Conservation (phyloP, 164 flowering plant species). For the Magnolia sinica region DNA sequence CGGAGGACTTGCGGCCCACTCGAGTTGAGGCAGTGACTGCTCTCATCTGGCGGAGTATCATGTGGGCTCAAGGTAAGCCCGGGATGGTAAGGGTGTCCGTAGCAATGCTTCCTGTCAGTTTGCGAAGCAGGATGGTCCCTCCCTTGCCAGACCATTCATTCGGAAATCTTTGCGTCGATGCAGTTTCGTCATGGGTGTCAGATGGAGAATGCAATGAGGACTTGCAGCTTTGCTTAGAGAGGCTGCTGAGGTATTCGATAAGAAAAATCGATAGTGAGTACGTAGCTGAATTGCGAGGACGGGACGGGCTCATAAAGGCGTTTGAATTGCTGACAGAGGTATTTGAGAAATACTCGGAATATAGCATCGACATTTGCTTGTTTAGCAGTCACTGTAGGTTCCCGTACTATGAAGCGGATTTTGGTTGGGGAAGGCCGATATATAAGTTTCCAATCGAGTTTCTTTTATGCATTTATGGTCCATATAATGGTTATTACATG, state of each 20-base stretch:
- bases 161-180: slow-evolving; percentile 33
- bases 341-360: background rate
- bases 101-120: slow-evolving; percentile 31
- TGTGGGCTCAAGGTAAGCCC: background rate
- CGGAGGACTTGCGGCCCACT: background rate
- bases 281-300: background rate
- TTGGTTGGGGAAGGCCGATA: slow-evolving; percentile 49
- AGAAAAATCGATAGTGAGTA: slow-evolving; percentile 12
- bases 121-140: slow-evolving; percentile 31
- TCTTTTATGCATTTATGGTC: too few species aligned
- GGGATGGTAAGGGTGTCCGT: slow-evolving; percentile 9
- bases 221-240: slow-evolving; percentile 10
- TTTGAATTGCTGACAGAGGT: background rate
- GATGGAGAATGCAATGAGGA: background rate
- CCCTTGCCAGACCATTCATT: slow-evolving; percentile 24
- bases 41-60: slow-evolving; percentile 2
- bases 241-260: slow-evolving; percentile 8
- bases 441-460: too few species aligned
- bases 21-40: slow-evolving; percentile 6
- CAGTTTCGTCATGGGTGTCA: background rate
- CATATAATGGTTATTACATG: too few species aligned
- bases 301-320: background rate
- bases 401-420: slow-evolving; percentile 32
- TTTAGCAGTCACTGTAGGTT: slow-evolving; percentile 33
- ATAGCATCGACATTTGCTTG: background rate